Base-by-base conservation (phyloP, 2,329 filamentous ascomycete species). In the Penicillium rolfsii region DNA sequence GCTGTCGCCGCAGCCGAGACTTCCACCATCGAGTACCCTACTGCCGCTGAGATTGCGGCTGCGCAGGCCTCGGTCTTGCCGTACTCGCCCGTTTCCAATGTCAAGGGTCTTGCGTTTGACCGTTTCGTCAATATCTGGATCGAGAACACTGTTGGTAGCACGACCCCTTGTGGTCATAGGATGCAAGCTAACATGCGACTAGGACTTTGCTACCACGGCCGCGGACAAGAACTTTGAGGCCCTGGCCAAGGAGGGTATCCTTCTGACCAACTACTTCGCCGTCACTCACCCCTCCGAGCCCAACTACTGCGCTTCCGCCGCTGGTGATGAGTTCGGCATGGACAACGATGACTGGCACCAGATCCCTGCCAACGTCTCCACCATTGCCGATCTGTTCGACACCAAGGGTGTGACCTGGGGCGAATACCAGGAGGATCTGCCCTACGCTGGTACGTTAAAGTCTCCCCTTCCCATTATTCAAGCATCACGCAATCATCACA, bases 341-440 rank as follows among this genome's bases (percentile, higher is more conserved):
- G 80, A 83, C 71, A 85, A 89, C 68, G 90, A 93, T 72, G 78
- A 85, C 68, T 86, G 91, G 73, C 83, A 82, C 61, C 79, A 81
- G 56, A 73, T 87, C 52, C 83, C 83, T 36, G 68, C 76, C 63
- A 90, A 91, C 71, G 79, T 91, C 52, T 88, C 87, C 16, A 88
- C 87, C n/a, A 76, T 91, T 30, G 81, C 87, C 30, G 88, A 91
- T 74, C 79, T 91, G 43, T 84, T 91, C 22, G 88, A 90, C 67
- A 82, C 83, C 64, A 85, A 83, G 68, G 80, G 81, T 53, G 88
- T 91, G 71, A 81, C 83, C 1, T 91, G 89, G 89, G 88, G 81
- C 58, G 80, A 88, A 64, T 95, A 94, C 77, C 86, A 93, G 73
- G 90, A 95, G 73, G 87, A 91, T 70, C 83, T 90, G 83, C 91